Evolutionary conservation across 176 grass and related monocot genomes (phyloP), one percentile per base, ranked within the genome.

Genomic region (Saccharum officinarum): DNA sequence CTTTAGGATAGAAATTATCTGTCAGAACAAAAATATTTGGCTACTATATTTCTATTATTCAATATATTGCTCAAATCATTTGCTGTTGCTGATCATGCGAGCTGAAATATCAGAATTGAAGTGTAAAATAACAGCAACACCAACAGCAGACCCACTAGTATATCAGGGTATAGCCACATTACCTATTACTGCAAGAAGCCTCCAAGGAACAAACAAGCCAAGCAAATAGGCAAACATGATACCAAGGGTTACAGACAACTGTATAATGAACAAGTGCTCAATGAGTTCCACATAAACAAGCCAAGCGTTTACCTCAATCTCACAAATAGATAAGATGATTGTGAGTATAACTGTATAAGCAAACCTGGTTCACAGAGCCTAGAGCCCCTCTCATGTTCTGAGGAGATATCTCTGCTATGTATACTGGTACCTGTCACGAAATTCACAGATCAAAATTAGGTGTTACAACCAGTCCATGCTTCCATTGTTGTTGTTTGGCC

Each of bases 181-280:
- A 98, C 93, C 96, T 85, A 95, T 83, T 38, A 95, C 93, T 65
- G 96, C 96, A 71, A 98, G 89, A 23, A 93, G 22, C 82, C 96
- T 98, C 96, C 96, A 98, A 6, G 82, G 93, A 72, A 98, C 87
- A 89, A 98, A 93, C 87, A 98, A 93, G 64, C 96, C 96, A 25
- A 98, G 83, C 69, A 94, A 17, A 83, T 98, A 98, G 71, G 87
- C 93, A 47, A 98, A 26, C 45, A 98, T 90, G 65, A 98, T 93
- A 61, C 96, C 96, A 75, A 94, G 90, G 80, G 96, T 98, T 52
- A 98, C 83, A 42, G 96, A 95, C 39, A 98, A 68, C 96, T 98
- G 76, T 14, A 72, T 6, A 54, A 88, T 11, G 30, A 55, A 18
- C 23, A 73, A 79, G 0, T 55, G 4, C 7, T 73, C 0, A 9